A percentile compares a stretch with the other conserved stretches of the same genome.
These are phyloP conservation scores for Barnettozyma hawaiiensis DNA, from an alignment of 1,139 yeast species.

Conservation along the genomic window DNA sequence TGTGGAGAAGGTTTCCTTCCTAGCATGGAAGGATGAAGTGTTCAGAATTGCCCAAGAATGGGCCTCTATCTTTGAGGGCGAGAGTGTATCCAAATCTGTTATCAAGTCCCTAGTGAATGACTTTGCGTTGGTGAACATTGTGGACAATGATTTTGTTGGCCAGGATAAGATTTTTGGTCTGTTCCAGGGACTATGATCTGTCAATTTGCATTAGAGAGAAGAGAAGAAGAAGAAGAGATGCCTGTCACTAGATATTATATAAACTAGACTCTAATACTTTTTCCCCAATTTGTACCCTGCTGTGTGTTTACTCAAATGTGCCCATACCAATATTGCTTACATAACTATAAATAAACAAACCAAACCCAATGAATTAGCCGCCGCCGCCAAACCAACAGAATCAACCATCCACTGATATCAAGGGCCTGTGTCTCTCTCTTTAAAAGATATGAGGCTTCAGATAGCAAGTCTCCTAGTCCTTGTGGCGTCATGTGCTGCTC, in stretches of 20 bases:
- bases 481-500: constrained; percentile 4
- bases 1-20: constrained; percentile 81
- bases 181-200: constrained; percentile 24
- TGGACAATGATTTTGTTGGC: constrained; percentile 71
- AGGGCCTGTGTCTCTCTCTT: too few relatives aligned
- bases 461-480: neutral
- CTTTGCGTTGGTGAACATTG: constrained; percentile 79
- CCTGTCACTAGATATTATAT: neutral
- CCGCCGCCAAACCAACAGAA: too few relatives aligned
- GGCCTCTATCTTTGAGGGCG: constrained; percentile 51
- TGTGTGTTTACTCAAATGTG: neutral
- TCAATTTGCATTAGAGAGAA: neutral
- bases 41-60: constrained; percentile 80
- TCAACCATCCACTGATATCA: too few relatives aligned
- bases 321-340: neutral
- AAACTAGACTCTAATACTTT: neutral
- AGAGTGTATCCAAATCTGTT: constrained; percentile 33
- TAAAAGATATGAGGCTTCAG: neutral
- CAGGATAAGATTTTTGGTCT: constrained; percentile 44
- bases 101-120: constrained; percentile 48
- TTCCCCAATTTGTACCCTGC: too few relatives aligned
- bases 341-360: too few relatives aligned
- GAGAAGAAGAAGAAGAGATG: neutral
- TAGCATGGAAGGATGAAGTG: constrained; percentile 97
- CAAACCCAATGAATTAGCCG: too few relatives aligned